Percentiles rank a stretch among this genome's conserved stretches.
Evolutionary conservation across 495 filamentous ascomycete species (phyloP).

Genomic region (Lineolata rhizophorae): DNA sequence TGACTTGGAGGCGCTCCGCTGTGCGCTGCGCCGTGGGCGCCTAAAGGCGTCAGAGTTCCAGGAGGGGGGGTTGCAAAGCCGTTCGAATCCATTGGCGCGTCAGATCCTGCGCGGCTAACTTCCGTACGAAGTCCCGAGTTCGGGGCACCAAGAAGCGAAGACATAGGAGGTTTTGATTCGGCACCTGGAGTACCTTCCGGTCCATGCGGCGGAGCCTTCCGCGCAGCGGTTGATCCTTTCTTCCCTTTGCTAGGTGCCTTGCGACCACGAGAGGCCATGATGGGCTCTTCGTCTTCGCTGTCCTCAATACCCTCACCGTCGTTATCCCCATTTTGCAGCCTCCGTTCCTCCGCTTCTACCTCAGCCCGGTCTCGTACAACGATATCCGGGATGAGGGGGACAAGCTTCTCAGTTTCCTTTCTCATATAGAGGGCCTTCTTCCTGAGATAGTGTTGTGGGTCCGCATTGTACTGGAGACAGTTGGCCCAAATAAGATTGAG

Average conservation of each 20-base stretch:
- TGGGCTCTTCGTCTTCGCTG: constrained; percentile 84
- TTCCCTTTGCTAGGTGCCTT: constrained; percentile 66
- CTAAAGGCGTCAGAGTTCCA: constrained; percentile 53
- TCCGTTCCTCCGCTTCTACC: constrained; percentile 86
- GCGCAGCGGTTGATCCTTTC: constrained; percentile 50
- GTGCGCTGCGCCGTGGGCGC: constrained; percentile 41
- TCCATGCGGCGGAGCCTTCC: constrained; percentile 40
- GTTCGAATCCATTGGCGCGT: constrained; percentile 41
- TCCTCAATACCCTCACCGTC: constrained; percentile 67
- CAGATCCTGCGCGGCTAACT: constrained; percentile 37
- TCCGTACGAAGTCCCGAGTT: constrained; percentile 24
- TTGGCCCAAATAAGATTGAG: constrained; percentile 92
- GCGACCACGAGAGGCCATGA: constrained; percentile 88
- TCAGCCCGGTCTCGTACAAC: constrained; percentile 74
- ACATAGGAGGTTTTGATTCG: constrained; percentile 35
- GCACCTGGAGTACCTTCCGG: constrained; percentile 49
- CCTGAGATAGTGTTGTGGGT: constrained; percentile 64
- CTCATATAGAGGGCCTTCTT: constrained; percentile 92
- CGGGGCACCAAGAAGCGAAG: constrained; percentile 27
- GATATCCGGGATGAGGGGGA: constrained; percentile 86
- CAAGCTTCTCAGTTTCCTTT: constrained; percentile 87
- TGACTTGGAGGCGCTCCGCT: constrained; percentile 36
- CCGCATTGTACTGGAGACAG: constrained; percentile 85
- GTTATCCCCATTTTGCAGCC: constrained; percentile 46
- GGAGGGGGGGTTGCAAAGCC: constrained; percentile 69